phyloP scores from a whole-genome alignment of 2,329 filamentous ascomycete genomes.

The Trichoderma atroviride region DNA sequence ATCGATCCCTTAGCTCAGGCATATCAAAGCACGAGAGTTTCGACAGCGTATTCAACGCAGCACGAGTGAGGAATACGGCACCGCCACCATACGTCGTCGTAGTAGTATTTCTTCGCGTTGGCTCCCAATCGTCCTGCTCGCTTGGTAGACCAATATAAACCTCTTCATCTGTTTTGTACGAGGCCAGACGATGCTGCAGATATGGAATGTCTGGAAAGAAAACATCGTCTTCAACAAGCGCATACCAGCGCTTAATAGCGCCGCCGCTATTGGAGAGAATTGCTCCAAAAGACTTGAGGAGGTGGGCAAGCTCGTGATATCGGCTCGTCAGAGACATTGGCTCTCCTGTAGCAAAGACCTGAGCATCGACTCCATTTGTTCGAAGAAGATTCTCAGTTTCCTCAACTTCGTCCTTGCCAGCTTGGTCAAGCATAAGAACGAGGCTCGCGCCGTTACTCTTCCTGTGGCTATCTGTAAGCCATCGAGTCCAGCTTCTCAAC shows the following conservation, averaged over 20 bases:
- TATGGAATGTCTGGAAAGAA: conserved; percentile 49
- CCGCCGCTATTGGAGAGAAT: conserved; percentile 42
- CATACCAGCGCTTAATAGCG: conserved; percentile 46
- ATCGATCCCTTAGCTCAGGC: conserved; percentile 25
- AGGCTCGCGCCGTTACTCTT: conserved; percentile 48
- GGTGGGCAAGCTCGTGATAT: conserved; percentile 45
- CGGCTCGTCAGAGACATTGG: conserved; percentile 39
- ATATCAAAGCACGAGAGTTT: conserved; percentile 44
- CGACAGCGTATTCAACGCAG: conserved; percentile 40
- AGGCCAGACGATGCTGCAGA: conserved; percentile 44
- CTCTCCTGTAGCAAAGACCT: conserved; percentile 39
- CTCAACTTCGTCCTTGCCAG: conserved; percentile 39
- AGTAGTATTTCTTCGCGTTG: conserved; percentile 38
- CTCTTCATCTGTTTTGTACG: conserved; percentile 39
- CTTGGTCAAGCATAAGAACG: conserved; percentile 47
- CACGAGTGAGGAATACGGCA: conserved; percentile 46
- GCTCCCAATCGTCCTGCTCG: conserved; percentile 48
- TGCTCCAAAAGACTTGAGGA: conserved; percentile 40
- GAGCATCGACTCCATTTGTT: conserved; percentile 45
- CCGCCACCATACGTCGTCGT: conserved; percentile 50
- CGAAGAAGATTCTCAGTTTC: conserved; percentile 39
- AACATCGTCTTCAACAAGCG: conserved; percentile 50
- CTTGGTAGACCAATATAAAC: conserved; percentile 50
- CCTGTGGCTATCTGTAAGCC: conserved; percentile 48
- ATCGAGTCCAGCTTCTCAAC: conserved; percentile 48